Conservation (phyloP, 2,329 filamentous ascomycete genomes). For the Blumeria graminis region DNA sequence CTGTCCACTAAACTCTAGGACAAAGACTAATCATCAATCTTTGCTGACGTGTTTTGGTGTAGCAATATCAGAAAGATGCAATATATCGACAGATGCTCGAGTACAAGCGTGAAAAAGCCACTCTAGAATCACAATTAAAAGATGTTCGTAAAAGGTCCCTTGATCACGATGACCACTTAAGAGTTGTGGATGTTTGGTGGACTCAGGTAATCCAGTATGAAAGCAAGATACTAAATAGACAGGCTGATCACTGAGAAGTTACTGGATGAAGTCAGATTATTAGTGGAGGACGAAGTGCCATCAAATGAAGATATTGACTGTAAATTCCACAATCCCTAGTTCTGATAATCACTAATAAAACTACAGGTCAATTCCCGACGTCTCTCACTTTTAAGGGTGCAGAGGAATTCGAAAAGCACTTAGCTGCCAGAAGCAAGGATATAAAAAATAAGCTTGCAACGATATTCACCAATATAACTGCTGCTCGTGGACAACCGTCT, state of each 20-base stretch:
- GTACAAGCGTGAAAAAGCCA: constrained; percentile 74
- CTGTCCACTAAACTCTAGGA: constrained; percentile 10
- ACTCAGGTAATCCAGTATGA: constrained; percentile 44
- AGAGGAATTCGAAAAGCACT: constrained; percentile 56
- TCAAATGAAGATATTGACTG: constrained; percentile 19
- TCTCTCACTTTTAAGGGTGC: constrained; percentile 36
- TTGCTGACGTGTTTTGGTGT: constrained; percentile 13
- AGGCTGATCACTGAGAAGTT: constrained; percentile 20
- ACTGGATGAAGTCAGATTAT: constrained; percentile 36
- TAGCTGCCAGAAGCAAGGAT: constrained; percentile 48
- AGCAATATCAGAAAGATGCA: constrained; percentile 88
- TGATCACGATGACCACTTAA: constrained; percentile 80
- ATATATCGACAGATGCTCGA: constrained; percentile 96
- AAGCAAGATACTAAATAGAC: not conserved
- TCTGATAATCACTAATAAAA: constrained; percentile 8
- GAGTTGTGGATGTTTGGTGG: constrained; percentile 83
- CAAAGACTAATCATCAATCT: constrained; percentile 8
- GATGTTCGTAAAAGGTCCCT: constrained; percentile 55
- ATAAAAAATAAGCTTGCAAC: constrained; percentile 52
- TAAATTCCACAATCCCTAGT: constrained; percentile 3
- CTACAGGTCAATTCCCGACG: constrained; percentile 30
- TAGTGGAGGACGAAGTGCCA: constrained; percentile 27
- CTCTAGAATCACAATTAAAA: constrained; percentile 56
- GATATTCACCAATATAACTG: constrained; percentile 35
- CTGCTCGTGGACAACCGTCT: constrained; percentile 27